Base-by-base conservation (phyloP, 768 basidiomycete species). In the Sporobolomyces phaffii region DNA sequence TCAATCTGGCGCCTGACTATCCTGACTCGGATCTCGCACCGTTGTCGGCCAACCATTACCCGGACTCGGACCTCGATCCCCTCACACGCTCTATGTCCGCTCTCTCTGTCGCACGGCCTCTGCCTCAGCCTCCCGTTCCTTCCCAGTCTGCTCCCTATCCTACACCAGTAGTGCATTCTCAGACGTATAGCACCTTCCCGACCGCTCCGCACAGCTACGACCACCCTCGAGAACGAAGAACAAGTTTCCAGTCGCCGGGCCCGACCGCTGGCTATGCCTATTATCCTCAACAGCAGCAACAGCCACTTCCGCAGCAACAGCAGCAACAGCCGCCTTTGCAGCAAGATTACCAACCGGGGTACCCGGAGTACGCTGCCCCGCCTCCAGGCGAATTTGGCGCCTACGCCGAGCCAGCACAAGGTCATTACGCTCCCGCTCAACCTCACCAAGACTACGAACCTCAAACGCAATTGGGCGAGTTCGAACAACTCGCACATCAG, bases 51-150 rank as follows among this genome's bases (percentile, higher is more conserved):
- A 45, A 45, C n/a, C 41, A 58, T 36, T 71, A 71, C 24, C 70
- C 70, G 7, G 70, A 71, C 31, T 13, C 70, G 20, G 70, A 71
- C 33, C 43, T 71, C 38, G 60, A 56, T 0, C 65, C 65, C 13
- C 56, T 72, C 36, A 54, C 63, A 2, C 43, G 47, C 31, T 68
- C 70, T 0, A 57, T 72, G 44, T 72, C 70, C 18, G 28, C 62
- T 22, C 49, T 72, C 28, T 40, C 54, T 17, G 9, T 72, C n/a
- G 50, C 36, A 8, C 64, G 63, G 17, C 61, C 66, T n/a, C 60
- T 68, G 0, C 66, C 66, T 3, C 52, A 51, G 10, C 68, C 63
- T 0, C 63, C 63, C 2, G 15, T 41, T 17, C 7, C 22, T 1
- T n/a, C 50, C 5, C 18, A 41, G 1, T 38, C 44, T 1, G 40